phyloP scores from a whole-genome alignment of 2,329 filamentous ascomycete species.

The Rachicladosporium sp. region DNA sequence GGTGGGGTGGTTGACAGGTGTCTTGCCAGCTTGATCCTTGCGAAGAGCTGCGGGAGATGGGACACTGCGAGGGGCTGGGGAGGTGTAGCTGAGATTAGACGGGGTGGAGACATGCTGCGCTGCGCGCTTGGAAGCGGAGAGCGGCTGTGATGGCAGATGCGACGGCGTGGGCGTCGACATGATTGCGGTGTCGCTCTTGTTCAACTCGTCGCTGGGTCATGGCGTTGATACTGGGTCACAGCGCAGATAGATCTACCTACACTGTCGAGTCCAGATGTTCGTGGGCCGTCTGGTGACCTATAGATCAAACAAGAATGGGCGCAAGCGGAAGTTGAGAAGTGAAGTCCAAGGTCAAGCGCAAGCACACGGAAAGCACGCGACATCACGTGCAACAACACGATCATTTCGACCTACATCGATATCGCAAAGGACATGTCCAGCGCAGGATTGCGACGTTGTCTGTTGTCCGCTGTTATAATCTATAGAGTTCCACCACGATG shows the following conservation, averaged over 20 bases:
- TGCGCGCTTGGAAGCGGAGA: slow-evolving; percentile 19
- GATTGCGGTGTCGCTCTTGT: neutral
- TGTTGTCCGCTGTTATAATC: too few species aligned
- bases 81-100: slow-evolving; percentile 29
- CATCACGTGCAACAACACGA: too few species aligned
- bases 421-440: too few species aligned
- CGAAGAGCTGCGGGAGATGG: slow-evolving; percentile 17
- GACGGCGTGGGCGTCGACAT: slow-evolving; percentile 18
- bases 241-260: too few species aligned
- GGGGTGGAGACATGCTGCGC: slow-evolving; percentile 18
- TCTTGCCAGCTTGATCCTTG: slow-evolving; percentile 24
- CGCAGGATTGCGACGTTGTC: too few species aligned
- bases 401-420: too few species aligned
- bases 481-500: too few species aligned
- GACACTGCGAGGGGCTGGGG: slow-evolving; percentile 25
- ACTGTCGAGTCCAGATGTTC: too few species aligned
- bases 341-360: neutral
- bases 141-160: slow-evolving; percentile 9
- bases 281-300: too few species aligned
- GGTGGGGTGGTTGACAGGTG: slow-evolving; percentile 24
- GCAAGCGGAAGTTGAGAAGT: neutral
- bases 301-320: too few species aligned
- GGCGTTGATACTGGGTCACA: slow-evolving; percentile 5
- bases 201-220: neutral
- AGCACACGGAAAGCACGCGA: neutral